A percentile compares a stretch with the other conserved stretches of the same genome.
Evolutionary conservation across 1,139 yeast species (phyloP).

Genomic region (Kurtzmaniella quercitrusa): DNA sequence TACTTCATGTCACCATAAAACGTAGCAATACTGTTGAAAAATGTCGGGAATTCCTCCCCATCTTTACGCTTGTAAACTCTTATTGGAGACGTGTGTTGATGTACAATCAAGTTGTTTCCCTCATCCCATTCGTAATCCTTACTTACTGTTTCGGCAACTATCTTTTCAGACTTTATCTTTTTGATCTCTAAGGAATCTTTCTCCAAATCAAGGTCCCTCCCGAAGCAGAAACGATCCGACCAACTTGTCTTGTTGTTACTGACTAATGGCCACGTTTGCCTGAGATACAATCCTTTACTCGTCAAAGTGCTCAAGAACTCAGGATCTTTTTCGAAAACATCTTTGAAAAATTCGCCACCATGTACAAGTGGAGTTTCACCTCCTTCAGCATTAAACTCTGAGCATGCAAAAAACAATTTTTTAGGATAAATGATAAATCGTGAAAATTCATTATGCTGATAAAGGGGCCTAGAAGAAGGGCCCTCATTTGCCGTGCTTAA

Average conservation of each 20-base stretch:
- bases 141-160: conserved; percentile 18
- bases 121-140: conserved; percentile 18
- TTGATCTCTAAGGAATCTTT: conserved; percentile 16
- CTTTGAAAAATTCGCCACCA: conserved; percentile 23
- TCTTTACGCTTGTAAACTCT: conserved; percentile 11
- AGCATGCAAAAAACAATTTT: conserved; percentile 18
- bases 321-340: conserved; percentile 15
- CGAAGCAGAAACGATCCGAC: conserved; percentile 23
- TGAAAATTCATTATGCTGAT: conserved; percentile 27
- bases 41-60: conserved; percentile 10
- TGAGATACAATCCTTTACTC: conserved; percentile 16
- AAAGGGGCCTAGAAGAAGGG: conserved; percentile 14
- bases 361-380: conserved; percentile 27
- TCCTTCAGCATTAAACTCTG: conserved; percentile 13
- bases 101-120: conserved; percentile 17
- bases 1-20: conserved; percentile 8
- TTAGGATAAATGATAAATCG: conserved; percentile 21
- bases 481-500: conserved; percentile 26
- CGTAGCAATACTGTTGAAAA: conserved; percentile 21
- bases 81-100: conserved; percentile 22
- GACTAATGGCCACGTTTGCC: conserved; percentile 14
- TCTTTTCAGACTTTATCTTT: conserved; percentile 17
- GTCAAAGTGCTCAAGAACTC: conserved; percentile 17
- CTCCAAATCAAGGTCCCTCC: conserved; percentile 12
- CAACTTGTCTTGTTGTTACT: conserved; percentile 10